phyloP scores from a whole-genome alignment of 2,329 filamentous ascomycete species.

The Clonostachys solani region DNA sequence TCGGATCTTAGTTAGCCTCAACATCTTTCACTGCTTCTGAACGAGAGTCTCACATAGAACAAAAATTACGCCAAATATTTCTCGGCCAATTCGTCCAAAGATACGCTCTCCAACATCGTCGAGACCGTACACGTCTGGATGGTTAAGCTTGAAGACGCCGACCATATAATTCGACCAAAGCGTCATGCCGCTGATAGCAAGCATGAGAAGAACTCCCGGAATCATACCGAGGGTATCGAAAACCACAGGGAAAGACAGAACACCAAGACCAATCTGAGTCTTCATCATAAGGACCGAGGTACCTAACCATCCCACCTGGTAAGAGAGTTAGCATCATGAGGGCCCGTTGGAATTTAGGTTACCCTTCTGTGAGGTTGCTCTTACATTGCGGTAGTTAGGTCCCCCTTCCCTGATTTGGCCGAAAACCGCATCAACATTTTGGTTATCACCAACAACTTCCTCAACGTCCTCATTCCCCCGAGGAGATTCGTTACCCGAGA shows the following conservation, averaged over 20 bases:
- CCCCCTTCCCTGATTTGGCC: background rate
- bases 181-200: background rate
- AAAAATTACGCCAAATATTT: conserved; percentile 28
- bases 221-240: conserved; percentile 2
- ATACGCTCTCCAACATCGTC: conserved; percentile 46
- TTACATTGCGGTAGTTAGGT: conserved; percentile 4
- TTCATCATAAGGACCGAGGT: conserved; percentile 27
- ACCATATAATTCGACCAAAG: conserved; percentile 1
- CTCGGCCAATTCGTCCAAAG: conserved; percentile 39
- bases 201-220: conserved; percentile 1
- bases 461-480: no score
- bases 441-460: no score
- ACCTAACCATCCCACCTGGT: conserved; percentile 33
- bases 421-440: background rate
- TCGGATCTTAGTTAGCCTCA: background rate
- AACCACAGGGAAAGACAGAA: conserved; percentile 1
- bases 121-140: conserved; percentile 47
- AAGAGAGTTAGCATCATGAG: background rate
- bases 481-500: no score
- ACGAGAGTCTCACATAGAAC: conserved; percentile 1
- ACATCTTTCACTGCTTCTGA: background rate
- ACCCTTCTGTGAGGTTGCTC: conserved; percentile 5
- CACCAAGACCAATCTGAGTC: conserved; percentile 3
- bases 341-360: no score
- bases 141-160: conserved; percentile 45